Percentiles rank a stretch among this genome's conserved stretches.
Evolutionary conservation across 2,329 filamentous ascomycete species (phyloP).

Genomic region (Sclerotinia trifoliorum): DNA sequence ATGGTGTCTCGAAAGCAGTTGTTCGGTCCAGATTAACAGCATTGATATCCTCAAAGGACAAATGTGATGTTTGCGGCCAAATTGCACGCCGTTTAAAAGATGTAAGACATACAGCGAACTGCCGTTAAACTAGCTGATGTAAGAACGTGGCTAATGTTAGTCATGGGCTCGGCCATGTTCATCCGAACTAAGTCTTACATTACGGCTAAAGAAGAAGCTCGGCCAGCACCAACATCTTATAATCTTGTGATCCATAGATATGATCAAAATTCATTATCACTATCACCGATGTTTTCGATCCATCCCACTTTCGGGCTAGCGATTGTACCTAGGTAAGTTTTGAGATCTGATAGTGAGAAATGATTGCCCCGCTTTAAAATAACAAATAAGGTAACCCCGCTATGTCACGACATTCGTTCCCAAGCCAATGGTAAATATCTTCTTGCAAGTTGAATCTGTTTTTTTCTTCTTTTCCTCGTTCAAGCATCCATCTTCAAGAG

Average conservation of each 20-base stretch:
- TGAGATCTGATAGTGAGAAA: neutral
- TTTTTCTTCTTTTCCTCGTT: neutral
- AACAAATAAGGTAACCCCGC: slow-evolving; percentile 4
- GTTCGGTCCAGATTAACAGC: neutral
- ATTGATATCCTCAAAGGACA: neutral
- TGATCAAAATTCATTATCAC: neutral
- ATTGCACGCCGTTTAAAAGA: neutral
- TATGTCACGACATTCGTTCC: slow-evolving; percentile 14
- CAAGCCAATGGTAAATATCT: neutral
- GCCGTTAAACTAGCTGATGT: too few relatives aligned
- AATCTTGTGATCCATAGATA: neutral
- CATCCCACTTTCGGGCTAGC: neutral
- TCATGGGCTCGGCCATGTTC: too few relatives aligned
- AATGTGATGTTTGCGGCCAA: slow-evolving; percentile 1
- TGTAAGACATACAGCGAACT: neutral
- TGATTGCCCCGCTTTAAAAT: slow-evolving; percentile 7
- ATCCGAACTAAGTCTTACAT: neutral
- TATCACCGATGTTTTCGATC: neutral
- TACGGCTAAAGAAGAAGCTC: neutral
- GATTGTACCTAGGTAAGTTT: neutral
- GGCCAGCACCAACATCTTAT: neutral
- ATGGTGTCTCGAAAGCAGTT: neutral
- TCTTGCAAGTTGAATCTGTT: slow-evolving; percentile 7
- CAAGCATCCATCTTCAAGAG: neutral
- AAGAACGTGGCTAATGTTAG: too few relatives aligned